Conservation (phyloP, 306 rosid species). For the Pyrus betulifolia region DNA sequence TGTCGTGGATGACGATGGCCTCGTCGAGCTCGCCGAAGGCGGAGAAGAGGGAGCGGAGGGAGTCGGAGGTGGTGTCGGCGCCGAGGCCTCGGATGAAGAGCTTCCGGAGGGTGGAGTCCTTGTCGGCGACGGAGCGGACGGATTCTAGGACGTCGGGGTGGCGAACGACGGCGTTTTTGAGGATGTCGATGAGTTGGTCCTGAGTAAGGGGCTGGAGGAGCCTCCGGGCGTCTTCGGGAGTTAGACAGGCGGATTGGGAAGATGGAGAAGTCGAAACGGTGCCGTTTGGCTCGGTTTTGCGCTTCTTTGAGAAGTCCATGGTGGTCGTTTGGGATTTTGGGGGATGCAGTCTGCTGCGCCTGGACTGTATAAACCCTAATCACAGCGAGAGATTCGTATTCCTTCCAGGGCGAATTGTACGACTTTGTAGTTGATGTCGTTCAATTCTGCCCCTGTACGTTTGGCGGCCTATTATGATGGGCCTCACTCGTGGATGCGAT, state of each 20-base stretch:
- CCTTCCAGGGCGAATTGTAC: not conserved
- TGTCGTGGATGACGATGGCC: conserved; percentile 57
- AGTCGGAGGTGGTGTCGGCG: conserved; percentile 61
- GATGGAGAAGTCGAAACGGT: not conserved
- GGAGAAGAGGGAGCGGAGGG: conserved; percentile 55
- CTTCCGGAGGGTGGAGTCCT: conserved; percentile 57
- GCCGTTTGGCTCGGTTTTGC: conserved; percentile 60
- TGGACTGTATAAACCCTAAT: conserved; percentile 9
- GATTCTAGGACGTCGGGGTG: conserved; percentile 51
- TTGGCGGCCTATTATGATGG: not conserved
- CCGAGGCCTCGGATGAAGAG: conserved; percentile 72
- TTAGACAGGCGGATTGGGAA: conserved; percentile 17
- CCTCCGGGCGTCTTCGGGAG: conserved; percentile 40
- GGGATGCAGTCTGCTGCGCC: not conserved
- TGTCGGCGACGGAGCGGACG: conserved; percentile 38
- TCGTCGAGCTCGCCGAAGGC: conserved; percentile 58
- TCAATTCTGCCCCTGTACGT: not conserved
- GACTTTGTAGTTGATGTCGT: not conserved
- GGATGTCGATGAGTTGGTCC: conserved; percentile 47
- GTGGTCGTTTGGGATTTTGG: not conserved
- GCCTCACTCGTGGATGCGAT: not conserved
- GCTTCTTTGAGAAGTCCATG: conserved; percentile 61
- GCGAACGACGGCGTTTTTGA: conserved; percentile 42
- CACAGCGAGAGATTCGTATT: not conserved
- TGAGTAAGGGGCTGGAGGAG: conserved; percentile 47